Evolutionary conservation across 352 stramenopile species (phyloP).

Genomic region (Globisporangium okanoganense): DNA sequence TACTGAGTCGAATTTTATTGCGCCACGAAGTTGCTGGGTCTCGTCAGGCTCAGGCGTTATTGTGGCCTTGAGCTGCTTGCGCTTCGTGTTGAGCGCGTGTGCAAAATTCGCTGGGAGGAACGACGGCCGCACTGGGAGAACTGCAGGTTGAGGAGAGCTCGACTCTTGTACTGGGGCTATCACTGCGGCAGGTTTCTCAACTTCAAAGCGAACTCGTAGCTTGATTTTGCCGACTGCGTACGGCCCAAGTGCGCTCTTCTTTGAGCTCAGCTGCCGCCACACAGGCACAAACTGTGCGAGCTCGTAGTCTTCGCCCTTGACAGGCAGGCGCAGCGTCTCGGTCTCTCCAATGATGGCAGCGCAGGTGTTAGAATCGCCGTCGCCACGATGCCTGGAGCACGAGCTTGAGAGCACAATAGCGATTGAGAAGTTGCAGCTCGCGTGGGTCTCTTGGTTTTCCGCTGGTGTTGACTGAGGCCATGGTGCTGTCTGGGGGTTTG

Average conservation of each 20-base stretch:
- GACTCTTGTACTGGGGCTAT: neutral
- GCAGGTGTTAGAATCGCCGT: neutral
- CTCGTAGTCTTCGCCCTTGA: constrained; percentile 21
- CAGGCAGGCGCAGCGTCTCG: constrained; percentile 20
- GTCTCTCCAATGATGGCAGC: constrained; percentile 20
- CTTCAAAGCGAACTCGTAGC: constrained; percentile 26
- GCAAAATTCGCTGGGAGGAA: constrained; percentile 24
- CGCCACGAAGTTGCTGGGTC: neutral
- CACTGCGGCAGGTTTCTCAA: constrained; percentile 8
- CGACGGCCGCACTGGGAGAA: neutral
- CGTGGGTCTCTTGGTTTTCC: neutral
- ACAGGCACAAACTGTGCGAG: constrained; percentile 29
- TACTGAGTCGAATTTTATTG: neutral
- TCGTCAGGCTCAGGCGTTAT: constrained; percentile 23
- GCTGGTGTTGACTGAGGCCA: neutral
- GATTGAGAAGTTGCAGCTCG: constrained; percentile 9
- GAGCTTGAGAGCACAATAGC: neutral
- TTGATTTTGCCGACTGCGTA: constrained; percentile 30
- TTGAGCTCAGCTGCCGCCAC: constrained; percentile 11
- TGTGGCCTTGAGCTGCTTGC: constrained; percentile 36
- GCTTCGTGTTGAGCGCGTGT: constrained; percentile 31
- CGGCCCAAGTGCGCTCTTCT: constrained; percentile 10
- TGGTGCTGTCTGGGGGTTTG: neutral
- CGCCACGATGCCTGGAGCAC: neutral
- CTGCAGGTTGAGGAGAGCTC: constrained; percentile 1